phyloP scores from a whole-genome alignment of 2,329 filamentous ascomycete species.

The Teratosphaeria nubilosa region DNA sequence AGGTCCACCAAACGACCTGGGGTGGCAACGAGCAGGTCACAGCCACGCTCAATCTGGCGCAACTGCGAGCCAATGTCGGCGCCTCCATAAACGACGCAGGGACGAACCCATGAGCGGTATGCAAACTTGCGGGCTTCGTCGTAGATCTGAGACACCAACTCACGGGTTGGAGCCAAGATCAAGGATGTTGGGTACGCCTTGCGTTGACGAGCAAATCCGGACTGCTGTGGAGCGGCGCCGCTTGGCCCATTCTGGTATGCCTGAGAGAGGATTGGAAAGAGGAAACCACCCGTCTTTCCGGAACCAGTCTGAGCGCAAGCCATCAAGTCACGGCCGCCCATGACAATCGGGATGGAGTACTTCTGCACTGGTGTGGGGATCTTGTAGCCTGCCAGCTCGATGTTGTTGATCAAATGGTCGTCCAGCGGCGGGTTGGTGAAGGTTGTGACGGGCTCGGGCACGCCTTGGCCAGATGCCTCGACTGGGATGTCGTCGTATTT shows the following conservation, averaged over 20 bases:
- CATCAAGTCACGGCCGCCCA: conserved; percentile 96
- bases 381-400: conserved; percentile 87
- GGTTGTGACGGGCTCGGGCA: conserved; percentile 79
- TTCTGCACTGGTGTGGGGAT: conserved; percentile 96
- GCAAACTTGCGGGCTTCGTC: conserved; percentile 97
- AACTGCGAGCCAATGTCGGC: conserved; percentile 97
- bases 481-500: conserved; percentile 99
- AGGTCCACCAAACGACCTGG: conserved; percentile 95
- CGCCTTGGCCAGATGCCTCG: conserved; percentile 86
- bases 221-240: conserved; percentile 51
- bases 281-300: conserved; percentile 98
- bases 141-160: conserved; percentile 97
- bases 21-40: conserved; percentile 92
- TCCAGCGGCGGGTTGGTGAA: conserved; percentile 95
- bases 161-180: conserved; percentile 92
- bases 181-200: conserved; percentile 96
- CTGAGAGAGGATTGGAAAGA: conserved; percentile 98
- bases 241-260: conserved; percentile 85
- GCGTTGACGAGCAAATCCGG: conserved; percentile 81
- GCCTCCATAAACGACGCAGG: conserved; percentile 97
- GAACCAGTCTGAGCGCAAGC: conserved; percentile 99
- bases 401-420: conserved; percentile 86
- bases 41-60: conserved; percentile 94
- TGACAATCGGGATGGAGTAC: conserved; percentile 98
- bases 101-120: conserved; percentile 97